Percentiles rank a stretch among this genome's conserved stretches.
phyloP scores from a whole-genome alignment of 768 basidiomycete species.

The Imleria badia region DNA sequence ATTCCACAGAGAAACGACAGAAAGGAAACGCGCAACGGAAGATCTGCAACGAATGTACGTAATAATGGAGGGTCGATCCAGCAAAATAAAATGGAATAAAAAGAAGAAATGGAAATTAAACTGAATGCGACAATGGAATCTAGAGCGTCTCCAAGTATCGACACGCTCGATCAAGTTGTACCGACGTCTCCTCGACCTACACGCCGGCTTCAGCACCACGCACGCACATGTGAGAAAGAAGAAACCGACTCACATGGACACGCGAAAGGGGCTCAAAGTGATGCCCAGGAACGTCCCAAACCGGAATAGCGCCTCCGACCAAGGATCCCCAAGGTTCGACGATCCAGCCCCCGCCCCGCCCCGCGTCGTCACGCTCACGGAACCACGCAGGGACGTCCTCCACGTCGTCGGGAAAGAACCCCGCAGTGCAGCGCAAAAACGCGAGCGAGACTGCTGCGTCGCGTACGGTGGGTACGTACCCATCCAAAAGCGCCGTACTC shows the following conservation, averaged over 20 bases:
- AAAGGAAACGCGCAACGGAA: too few species aligned
- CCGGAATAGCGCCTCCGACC: slow-evolving; percentile 36
- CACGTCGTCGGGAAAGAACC: slow-evolving; percentile 36
- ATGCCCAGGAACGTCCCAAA: slow-evolving; percentile 61
- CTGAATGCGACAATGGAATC: background rate
- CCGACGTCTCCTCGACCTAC: slow-evolving; percentile 22
- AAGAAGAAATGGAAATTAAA: too few species aligned
- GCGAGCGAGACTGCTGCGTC: slow-evolving; percentile 39
- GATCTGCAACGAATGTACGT: too few species aligned
- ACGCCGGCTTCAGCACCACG: background rate
- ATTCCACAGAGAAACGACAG: too few species aligned
- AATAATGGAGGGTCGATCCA: background rate
- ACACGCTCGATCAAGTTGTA: slow-evolving; percentile 20
- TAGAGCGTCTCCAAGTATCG: slow-evolving; percentile 1
- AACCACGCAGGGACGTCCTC: slow-evolving; percentile 52
- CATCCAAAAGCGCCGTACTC: slow-evolving; percentile 46
- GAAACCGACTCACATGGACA: slow-evolving; percentile 39
- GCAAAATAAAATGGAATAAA: too few species aligned
- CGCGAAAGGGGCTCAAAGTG: slow-evolving; percentile 61
- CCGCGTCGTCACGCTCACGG: slow-evolving; percentile 40
- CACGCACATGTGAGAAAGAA: background rate
- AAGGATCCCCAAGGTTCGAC: slow-evolving; percentile 50
- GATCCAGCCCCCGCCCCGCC: slow-evolving; percentile 18
- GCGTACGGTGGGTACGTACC: slow-evolving; percentile 40
- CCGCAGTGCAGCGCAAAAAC: slow-evolving; percentile 53